A percentile compares a stretch with the other conserved stretches of the same genome.
phyloP scores from a whole-genome alignment of 1,284 basidiomycete species.

The Somion occarium region DNA sequence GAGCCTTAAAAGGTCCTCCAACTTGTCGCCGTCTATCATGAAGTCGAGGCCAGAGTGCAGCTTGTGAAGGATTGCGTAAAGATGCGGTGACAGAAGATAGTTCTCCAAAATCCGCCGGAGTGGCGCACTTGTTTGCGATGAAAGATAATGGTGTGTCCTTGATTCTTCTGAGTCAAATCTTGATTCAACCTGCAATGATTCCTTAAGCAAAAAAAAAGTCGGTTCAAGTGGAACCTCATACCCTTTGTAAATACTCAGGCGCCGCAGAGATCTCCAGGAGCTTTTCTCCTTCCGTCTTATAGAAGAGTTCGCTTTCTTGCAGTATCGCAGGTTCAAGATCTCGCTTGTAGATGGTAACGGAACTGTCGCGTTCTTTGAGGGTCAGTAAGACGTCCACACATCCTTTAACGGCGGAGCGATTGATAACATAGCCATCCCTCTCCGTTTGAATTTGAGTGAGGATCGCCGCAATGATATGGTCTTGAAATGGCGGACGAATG shows the following conservation, averaged over 20 bases:
- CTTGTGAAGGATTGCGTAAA: constrained; percentile 74
- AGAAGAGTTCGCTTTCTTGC: constrained; percentile 76
- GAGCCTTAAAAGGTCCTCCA: constrained; percentile 76
- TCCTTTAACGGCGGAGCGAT: constrained; percentile 86
- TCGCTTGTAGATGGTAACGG: constrained; percentile 73
- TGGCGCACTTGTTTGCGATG: constrained; percentile 65
- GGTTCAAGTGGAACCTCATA: constrained; percentile 34
- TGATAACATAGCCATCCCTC: constrained; percentile 88
- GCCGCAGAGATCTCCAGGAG: constrained; percentile 77
- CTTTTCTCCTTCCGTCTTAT: constrained; percentile 69
- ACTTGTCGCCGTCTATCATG: constrained; percentile 84
- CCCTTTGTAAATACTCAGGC: constrained; percentile 77
- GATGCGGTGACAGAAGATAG: constrained; percentile 75
- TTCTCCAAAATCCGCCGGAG: constrained; percentile 78
- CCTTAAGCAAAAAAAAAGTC: neutral
- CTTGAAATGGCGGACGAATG: constrained; percentile 79
- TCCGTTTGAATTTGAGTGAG: constrained; percentile 89
- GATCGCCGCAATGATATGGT: constrained; percentile 78
- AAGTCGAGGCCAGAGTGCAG: constrained; percentile 81
- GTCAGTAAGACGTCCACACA: constrained; percentile 85
- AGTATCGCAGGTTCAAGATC: constrained; percentile 87
- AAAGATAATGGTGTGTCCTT: constrained; percentile 88
- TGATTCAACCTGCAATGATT: constrained; percentile 62
- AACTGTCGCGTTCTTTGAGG: constrained; percentile 49
- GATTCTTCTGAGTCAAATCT: constrained; percentile 85